Evolutionary conservation across 2,329 filamentous ascomycete species (phyloP).

Genomic region (Aureobasidium mangrovei): DNA sequence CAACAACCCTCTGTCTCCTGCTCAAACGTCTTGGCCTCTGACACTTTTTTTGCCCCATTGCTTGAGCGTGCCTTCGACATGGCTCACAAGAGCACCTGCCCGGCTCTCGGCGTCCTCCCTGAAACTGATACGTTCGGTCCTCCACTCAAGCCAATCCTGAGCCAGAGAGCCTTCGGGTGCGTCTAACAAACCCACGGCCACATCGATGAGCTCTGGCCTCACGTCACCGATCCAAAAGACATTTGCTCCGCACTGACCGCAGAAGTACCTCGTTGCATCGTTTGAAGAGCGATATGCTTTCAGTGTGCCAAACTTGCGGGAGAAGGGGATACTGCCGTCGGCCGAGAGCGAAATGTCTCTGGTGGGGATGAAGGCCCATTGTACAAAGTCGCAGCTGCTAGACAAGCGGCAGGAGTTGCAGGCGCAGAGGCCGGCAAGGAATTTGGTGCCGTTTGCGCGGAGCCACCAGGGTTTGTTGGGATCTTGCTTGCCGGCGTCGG

Average conservation of each 20-base stretch:
- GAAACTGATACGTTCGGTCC: constrained; percentile 50
- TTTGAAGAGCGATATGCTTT: constrained; percentile 47
- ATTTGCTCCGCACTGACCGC: constrained; percentile 52
- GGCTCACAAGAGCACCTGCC: not conserved
- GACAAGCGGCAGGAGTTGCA: constrained; percentile 54
- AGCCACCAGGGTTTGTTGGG: constrained; percentile 50
- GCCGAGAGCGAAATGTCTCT: constrained; percentile 44
- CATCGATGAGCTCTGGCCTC: constrained; percentile 50
- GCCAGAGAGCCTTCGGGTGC: constrained; percentile 45
- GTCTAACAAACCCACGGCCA: constrained; percentile 51
- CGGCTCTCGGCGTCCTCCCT: constrained; percentile 39
- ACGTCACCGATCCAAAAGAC: constrained; percentile 52
- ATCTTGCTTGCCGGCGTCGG: constrained; percentile 12
- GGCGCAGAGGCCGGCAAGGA: constrained; percentile 51
- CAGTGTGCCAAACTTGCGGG: constrained; percentile 33
- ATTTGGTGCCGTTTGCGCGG: constrained; percentile 39
- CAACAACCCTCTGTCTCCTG: too few species aligned
- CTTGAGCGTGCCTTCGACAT: not conserved
- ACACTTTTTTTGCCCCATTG: not conserved
- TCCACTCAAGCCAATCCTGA: constrained; percentile 56
- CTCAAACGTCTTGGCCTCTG: too few species aligned
- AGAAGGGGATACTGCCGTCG: constrained; percentile 28
- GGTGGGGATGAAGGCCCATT: constrained; percentile 58
- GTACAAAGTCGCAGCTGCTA: constrained; percentile 55
- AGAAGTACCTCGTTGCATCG: constrained; percentile 53